Evolutionary conservation across 1,284 basidiomycete genomes (phyloP).

Genomic region (Schizophyllum commune): DNA sequence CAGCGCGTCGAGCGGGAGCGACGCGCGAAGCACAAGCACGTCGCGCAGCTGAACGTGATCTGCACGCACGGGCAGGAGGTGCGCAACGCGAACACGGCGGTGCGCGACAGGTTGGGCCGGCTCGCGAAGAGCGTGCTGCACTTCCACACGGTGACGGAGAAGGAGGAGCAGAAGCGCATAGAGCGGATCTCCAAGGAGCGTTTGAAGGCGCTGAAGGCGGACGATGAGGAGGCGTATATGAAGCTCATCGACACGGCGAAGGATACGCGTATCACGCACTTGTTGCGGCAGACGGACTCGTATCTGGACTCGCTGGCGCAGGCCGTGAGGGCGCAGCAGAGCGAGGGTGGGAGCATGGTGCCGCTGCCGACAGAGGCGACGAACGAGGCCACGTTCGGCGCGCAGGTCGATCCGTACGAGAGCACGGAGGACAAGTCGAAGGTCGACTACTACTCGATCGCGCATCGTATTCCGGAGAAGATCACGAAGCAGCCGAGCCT

Average conservation of each 20-base stretch:
- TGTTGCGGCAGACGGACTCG: conserved; percentile 89
- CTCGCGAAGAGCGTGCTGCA: conserved; percentile 83
- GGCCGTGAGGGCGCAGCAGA: conserved; percentile 93
- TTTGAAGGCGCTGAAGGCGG: conserved; percentile 95
- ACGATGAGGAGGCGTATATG: conserved; percentile 99
- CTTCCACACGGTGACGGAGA: conserved; percentile 88
- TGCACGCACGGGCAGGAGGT: conserved; percentile 80
- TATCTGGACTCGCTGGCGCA: conserved; percentile 95
- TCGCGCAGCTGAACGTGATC: conserved; percentile 89
- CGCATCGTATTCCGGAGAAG: conserved; percentile 90
- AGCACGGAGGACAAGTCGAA: conserved; percentile 62
- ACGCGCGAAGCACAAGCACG: conserved; percentile 93
- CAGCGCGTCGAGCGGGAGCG: conserved; percentile 91
- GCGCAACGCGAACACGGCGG: conserved; percentile 51
- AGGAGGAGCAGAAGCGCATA: conserved; percentile 97
- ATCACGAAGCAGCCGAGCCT: conserved; percentile 78
- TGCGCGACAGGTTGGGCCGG: conserved; percentile 74
- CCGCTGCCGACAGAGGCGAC: conserved; percentile 51
- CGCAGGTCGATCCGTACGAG: conserved; percentile 60
- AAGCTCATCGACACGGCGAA: conserved; percentile 99
- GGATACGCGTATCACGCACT: conserved; percentile 97
- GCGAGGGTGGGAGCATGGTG: conserved; percentile 53
- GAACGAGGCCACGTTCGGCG: conserved; percentile 64
- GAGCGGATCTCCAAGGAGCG: conserved; percentile 97
- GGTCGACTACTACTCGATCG: conserved; percentile 96